These are phyloP conservation scores for Talaromyces trachyspermus DNA, from an alignment of 495 filamentous ascomycete species.

Conservation along the genomic window DNA sequence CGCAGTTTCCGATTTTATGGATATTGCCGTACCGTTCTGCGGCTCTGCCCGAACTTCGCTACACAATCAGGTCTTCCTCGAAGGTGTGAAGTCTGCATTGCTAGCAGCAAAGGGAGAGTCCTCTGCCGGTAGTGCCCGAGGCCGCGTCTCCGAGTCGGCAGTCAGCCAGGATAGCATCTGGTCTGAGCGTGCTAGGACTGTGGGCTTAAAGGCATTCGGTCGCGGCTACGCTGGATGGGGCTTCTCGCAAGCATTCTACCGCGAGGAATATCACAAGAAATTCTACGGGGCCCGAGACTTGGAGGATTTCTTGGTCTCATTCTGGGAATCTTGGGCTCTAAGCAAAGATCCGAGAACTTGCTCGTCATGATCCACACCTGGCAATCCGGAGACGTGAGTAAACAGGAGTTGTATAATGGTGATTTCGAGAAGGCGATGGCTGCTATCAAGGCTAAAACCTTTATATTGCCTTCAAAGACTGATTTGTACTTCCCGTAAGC, in stretches of 20 bases:
- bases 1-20: slow-evolving; percentile 66
- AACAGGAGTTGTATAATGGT: slow-evolving; percentile 57
- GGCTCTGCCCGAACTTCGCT: slow-evolving; percentile 58
- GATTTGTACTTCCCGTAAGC: slow-evolving; percentile 69
- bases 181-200: slow-evolving; percentile 47
- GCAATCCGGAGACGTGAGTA: slow-evolving; percentile 60
- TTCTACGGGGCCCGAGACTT: slow-evolving; percentile 52
- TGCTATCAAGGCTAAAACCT: slow-evolving; percentile 58
- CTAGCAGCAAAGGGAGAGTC: slow-evolving; percentile 51
- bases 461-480: slow-evolving; percentile 58
- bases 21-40: slow-evolving; percentile 60
- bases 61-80: slow-evolving; percentile 68
- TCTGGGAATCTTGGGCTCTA: slow-evolving; percentile 66
- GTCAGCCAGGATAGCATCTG: slow-evolving; percentile 32
- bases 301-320: slow-evolving; percentile 62
- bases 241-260: slow-evolving; percentile 65
- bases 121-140: slow-evolving; percentile 22
- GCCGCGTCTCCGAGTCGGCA: slow-evolving; percentile 30
- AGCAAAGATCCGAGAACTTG: slow-evolving; percentile 60
- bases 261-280: slow-evolving; percentile 56
- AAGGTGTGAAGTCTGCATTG: slow-evolving; percentile 61
- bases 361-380: slow-evolving; percentile 65
- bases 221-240: slow-evolving; percentile 73
- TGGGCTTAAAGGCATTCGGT: slow-evolving; percentile 61
- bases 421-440: slow-evolving; percentile 57